These are phyloP conservation scores for Lactuca sativa DNA, from an alignment of 129 eudicot species.

Conservation along the genomic window DNA sequence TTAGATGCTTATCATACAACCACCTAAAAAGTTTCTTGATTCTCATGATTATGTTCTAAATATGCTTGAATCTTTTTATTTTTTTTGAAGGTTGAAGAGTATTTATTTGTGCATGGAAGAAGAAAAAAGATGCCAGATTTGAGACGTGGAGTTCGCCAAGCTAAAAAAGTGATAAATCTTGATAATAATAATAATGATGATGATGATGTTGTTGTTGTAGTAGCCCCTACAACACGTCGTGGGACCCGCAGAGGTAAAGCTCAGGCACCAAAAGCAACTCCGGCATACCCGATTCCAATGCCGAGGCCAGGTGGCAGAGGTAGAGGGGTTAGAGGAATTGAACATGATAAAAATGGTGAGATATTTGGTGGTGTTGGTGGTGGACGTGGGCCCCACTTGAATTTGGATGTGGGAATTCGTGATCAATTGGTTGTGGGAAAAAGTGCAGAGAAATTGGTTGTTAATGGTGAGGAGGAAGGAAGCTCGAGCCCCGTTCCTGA, in stretches of 20 bases:
- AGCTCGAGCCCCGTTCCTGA: constrained; percentile 49
- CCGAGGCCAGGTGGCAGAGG: constrained; percentile 47
- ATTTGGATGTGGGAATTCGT: constrained; percentile 33
- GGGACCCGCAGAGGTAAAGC: constrained; percentile 41
- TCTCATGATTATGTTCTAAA: constrained; percentile 10
- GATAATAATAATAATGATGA: constrained; percentile 16
- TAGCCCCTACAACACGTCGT: constrained; percentile 38
- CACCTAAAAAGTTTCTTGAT: constrained; percentile 2
- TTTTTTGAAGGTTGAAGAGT: constrained; percentile 14
- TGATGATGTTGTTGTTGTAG: constrained; percentile 25
- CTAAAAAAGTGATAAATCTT: constrained; percentile 32
- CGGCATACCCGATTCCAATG: constrained; percentile 30
- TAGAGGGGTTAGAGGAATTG: constrained; percentile 29
- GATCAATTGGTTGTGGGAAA: constrained; percentile 30
- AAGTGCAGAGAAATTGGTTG: constrained; percentile 38
- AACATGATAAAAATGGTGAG: constrained; percentile 30
- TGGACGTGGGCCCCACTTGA: constrained; percentile 15
- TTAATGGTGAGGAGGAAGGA: constrained; percentile 44
- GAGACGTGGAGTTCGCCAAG: constrained; percentile 66
- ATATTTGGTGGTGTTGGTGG: constrained; percentile 1
- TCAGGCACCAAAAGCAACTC: constrained; percentile 24
- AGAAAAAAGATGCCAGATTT: constrained; percentile 65
- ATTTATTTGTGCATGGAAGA: constrained; percentile 43
- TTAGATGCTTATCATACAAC: neutral
- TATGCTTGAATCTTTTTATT: constrained; percentile 11